Evolutionary conservation across 768 basidiomycete genomes (phyloP).

Genomic region (Dioszegia hungarica): DNA sequence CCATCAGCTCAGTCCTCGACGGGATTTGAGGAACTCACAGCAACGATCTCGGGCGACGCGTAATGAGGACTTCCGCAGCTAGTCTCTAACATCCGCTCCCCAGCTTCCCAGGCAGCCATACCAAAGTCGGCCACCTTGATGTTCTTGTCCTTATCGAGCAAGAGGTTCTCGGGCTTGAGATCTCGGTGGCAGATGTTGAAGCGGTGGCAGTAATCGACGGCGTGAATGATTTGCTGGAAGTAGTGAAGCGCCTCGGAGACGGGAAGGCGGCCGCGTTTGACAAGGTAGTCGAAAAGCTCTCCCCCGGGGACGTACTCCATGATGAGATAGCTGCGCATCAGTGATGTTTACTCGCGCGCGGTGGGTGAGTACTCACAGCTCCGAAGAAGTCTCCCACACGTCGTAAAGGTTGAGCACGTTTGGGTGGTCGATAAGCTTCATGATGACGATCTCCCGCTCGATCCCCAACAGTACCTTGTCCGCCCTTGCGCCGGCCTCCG

Average conservation of each 20-base stretch:
- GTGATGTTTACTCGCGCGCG: not conserved
- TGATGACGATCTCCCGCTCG: slow-evolving; percentile 90
- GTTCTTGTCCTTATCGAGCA: slow-evolving; percentile 74
- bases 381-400: slow-evolving; percentile 88
- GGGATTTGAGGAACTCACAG: slow-evolving; percentile 30
- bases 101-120: slow-evolving; percentile 88
- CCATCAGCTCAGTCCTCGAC: slow-evolving; percentile 5
- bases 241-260: slow-evolving; percentile 70
- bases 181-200: slow-evolving; percentile 93
- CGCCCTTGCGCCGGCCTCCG: slow-evolving; percentile 65
- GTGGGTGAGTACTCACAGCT: slow-evolving; percentile 58
- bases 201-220: slow-evolving; percentile 87
- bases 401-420: slow-evolving; percentile 92
- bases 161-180: slow-evolving; percentile 87
- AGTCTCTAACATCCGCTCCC: slow-evolving; percentile 63
- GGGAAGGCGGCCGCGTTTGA: slow-evolving; percentile 67
- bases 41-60: slow-evolving; percentile 83
- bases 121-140: slow-evolving; percentile 96
- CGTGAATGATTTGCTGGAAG: slow-evolving; percentile 89
- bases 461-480: slow-evolving; percentile 74
- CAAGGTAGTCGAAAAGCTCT: slow-evolving; percentile 89
- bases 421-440: slow-evolving; percentile 95
- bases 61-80: slow-evolving; percentile 94
- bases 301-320: slow-evolving; percentile 93
- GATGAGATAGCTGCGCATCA: slow-evolving; percentile 58